Evolutionary conservation across 129 eudicot species (phyloP), one percentile per base, ranked within the genome.

Genomic region (Helianthus annuus): DNA sequence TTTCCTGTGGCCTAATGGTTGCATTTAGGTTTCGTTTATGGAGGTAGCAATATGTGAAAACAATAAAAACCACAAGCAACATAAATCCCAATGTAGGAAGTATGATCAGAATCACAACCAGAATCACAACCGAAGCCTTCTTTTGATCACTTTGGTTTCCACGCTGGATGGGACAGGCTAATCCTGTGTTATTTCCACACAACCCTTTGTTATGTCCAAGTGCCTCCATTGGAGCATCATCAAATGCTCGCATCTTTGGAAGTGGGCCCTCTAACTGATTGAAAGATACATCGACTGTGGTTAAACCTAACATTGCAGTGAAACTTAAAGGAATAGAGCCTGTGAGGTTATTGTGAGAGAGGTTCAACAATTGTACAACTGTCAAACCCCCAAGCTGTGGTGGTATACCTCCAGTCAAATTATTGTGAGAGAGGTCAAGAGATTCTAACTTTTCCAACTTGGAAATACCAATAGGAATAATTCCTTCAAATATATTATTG

Each of bases 161-260:
- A 13, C 3, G 54, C 8, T 19, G 13, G 39, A 17, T n/a, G 54
- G 60, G 44, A 24, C 90, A 85, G 7, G 34, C 58, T 17, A 82
- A 79, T 4, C 78, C 84, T 4, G 80, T 36, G 51, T 68, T 66
- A 63, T 82, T 72, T 22, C 90, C 85, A 76, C 85, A 85, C 44
- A 85, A 69, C 5, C 53, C 76, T 40, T 76, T 82, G 53, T 82
- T 85, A 45, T 64, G 15, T 58, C 46, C 56, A 0, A 85, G 17
- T 22, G 68, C 24, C 69, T 77, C 81, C 16, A 63, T 24, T 19
- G 84, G 39, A 53, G 85, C 83, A 2, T 76, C 57, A 16, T 51
- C 65, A 61, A 85, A 82, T 8, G 76, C 86, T 49, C 10, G 8
- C 44, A 64, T 51, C 1, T 64, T 36, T 0, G 86, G 90, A 58